Base-by-base conservation (phyloP, 139 green algal genomes). In the Chlorella sorokiniana region DNA sequence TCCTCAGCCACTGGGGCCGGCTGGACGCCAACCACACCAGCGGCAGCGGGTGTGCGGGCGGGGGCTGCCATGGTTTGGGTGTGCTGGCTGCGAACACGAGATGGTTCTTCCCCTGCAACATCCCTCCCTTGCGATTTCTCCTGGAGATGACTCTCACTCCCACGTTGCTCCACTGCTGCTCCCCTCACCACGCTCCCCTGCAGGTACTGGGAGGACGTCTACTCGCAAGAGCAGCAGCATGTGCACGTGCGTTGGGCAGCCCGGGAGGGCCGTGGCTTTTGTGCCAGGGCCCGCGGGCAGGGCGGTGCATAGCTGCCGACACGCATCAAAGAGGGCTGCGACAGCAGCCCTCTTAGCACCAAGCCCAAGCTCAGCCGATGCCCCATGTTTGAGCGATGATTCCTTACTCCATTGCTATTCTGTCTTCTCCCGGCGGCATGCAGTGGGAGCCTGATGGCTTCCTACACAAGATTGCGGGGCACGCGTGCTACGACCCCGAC, bases 1-100 rank as follows among this genome's bases (percentile, higher is more conserved):
- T 71, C 31, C 64, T 71, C 31, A 31, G 11, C 33, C 64, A 71
- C 64, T 71, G 64, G 64, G 64, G 64, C 64, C n/a, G 64, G 14
- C 27, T 44, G 31, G 64, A 71, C n/a, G 35, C 33, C 27, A 71
- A 71, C 31, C 64, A 71, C 64, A 71, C 64, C 33, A 71, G 64
- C 64, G 23, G 23, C 56, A 65, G 18, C 56, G 56, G 56, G 56
- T 65, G 56, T 10, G 56, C 23, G 18, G 56, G n/a, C n/a, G n/a
- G n/a, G n/a, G n/a, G n/a, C n/a, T n/a, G n/a, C n/a, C n/a, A n/a
- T n/a, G n/a, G n/a, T n/a, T n/a, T n/a, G n/a, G n/a, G n/a, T n/a
- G n/a, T n/a, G n/a, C n/a, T n/a, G n/a, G n/a, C n/a, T n/a, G n/a
- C n/a, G n/a, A n/a, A n/a, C n/a, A n/a, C n/a, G n/a, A n/a, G n/a